These are phyloP conservation scores for Aspergillus ustus DNA, from an alignment of 2,329 filamentous ascomycete species.

Conservation along the genomic window DNA sequence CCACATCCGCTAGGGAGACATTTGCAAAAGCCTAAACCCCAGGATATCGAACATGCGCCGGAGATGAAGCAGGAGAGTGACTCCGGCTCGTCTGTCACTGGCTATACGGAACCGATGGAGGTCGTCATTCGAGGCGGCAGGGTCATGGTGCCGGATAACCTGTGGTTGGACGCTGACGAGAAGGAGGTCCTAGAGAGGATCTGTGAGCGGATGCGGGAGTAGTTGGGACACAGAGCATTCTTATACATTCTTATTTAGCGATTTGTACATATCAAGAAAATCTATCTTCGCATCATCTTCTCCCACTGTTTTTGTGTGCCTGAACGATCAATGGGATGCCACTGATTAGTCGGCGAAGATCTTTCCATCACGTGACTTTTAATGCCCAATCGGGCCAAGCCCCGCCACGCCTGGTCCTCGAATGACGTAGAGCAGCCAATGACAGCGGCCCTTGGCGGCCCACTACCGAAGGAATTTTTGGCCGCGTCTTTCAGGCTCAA, in stretches of 20 bases:
- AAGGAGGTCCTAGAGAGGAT: conserved; percentile 37
- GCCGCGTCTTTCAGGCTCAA: conserved; percentile 16
- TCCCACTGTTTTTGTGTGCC: not conserved
- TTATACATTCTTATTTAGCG: not conserved
- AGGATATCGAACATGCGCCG: conserved; percentile 27
- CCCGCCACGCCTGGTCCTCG: conserved; percentile 27
- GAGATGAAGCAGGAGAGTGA: conserved; percentile 23
- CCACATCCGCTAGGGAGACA: conserved; percentile 32
- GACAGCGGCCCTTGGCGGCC: conserved; percentile 17
- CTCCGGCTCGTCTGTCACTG: conserved; percentile 7
- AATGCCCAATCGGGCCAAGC: conserved; percentile 28
- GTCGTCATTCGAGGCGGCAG: conserved; percentile 37
- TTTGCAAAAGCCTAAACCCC: not conserved
- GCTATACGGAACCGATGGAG: conserved; percentile 29
- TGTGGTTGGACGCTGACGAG: conserved; percentile 40
- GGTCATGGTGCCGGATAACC: conserved; percentile 38
- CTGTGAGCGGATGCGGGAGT: conserved; percentile 37
- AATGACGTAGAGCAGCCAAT: conserved; percentile 37
- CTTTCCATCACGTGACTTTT: conserved; percentile 22
- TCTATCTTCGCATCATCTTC: not conserved
- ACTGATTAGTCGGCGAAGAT: conserved; percentile 3
- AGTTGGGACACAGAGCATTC: not conserved
- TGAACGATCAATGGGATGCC: not conserved
- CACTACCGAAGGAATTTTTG: conserved; percentile 35
- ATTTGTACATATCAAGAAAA: not conserved